Conservation (phyloP, 2,329 filamentous ascomycete species). For the Epicoccum nigrum region DNA sequence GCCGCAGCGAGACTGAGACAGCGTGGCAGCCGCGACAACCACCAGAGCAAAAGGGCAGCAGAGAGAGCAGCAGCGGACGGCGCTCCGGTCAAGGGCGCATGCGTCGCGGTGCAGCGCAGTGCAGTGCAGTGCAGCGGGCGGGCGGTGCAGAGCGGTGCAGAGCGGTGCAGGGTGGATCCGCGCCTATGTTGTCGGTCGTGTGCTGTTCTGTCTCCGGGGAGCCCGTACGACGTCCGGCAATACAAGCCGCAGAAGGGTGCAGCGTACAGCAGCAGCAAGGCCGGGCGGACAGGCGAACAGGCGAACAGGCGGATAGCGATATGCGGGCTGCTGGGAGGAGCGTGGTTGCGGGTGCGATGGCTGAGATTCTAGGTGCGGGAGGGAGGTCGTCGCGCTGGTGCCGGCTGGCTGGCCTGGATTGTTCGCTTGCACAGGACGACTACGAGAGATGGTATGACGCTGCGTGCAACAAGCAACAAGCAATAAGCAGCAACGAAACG, state of each 20-base stretch:
- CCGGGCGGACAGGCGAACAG: conserved; percentile 16
- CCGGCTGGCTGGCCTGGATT: conserved; percentile 26
- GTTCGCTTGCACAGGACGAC: conserved; percentile 11
- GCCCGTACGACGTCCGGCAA: conserved; percentile 40
- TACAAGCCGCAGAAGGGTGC: conserved; percentile 14
- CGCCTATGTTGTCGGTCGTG: conserved; percentile 35
- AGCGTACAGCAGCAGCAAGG: conserved; percentile 24
- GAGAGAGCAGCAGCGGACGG: conserved; percentile 20
- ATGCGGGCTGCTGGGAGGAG: conserved; percentile 26
- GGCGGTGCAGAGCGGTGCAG: conserved; percentile 16
- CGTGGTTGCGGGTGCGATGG: conserved; percentile 29
- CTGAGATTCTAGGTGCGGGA: conserved; percentile 33
- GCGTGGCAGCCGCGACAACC: conserved; percentile 33
- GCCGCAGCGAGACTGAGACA: conserved; percentile 32
- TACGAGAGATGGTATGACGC: conserved; percentile 9
- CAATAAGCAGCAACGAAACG: conserved; percentile 1
- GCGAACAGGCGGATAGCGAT: conserved; percentile 18
- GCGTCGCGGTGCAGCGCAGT: conserved; percentile 25
- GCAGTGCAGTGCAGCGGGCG: conserved; percentile 11
- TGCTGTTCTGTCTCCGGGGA: conserved; percentile 38
- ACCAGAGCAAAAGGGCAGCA: conserved; percentile 26
- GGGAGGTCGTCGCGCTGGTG: conserved; percentile 20
- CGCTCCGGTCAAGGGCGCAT: conserved; percentile 34
- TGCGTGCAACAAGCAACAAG: conserved; percentile 5
- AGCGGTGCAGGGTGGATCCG: conserved; percentile 20